Evolutionary conservation across 2,329 filamentous ascomycete species (phyloP).

Genomic region (Ampelomyces quisqualis): DNA sequence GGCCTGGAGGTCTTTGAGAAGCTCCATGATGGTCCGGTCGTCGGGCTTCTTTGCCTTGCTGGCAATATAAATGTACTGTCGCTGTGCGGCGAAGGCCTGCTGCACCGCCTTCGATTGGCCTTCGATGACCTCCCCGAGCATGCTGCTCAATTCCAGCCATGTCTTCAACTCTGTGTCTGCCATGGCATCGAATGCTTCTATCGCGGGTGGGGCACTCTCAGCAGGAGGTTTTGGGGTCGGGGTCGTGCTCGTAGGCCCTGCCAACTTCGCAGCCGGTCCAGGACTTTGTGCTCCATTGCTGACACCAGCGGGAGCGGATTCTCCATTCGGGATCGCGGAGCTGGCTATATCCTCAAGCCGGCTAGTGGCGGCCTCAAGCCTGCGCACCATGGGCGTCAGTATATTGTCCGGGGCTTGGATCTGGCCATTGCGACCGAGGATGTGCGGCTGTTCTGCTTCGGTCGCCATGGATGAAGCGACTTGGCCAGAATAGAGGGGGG

Average conservation of each 20-base stretch:
- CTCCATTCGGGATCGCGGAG: conserved; percentile 53
- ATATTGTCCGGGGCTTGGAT: conserved; percentile 37
- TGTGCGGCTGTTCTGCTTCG: conserved; percentile 8
- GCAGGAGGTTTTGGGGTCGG: conserved; percentile 40
- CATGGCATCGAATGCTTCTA: conserved; percentile 84
- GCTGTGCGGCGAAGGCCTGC: conserved; percentile 76
- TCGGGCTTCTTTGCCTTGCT: conserved; percentile 93
- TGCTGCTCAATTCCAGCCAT: conserved; percentile 75
- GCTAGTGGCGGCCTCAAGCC: conserved; percentile 94
- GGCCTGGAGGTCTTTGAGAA: conserved; percentile 84
- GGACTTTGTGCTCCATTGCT: conserved; percentile 31
- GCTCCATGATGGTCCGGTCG: conserved; percentile 67
- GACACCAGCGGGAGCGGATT: conserved; percentile 12
- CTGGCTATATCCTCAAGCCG: conserved; percentile 94
- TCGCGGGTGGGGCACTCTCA: conserved; percentile 57
- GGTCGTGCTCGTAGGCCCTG: conserved; percentile 32
- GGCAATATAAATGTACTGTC: conserved; percentile 82
- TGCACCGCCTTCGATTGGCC: conserved; percentile 68
- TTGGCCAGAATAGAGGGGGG: neutral
- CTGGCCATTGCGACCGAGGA: conserved; percentile 18
- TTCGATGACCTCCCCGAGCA: conserved; percentile 73
- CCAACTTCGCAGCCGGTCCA: conserved; percentile 29
- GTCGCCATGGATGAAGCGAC: neutral
- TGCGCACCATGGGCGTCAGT: conserved; percentile 57
- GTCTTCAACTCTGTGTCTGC: conserved; percentile 71